These are phyloP conservation scores for Malus orientalis DNA, from an alignment of 306 rosid genomes.

Conservation along the genomic window DNA sequence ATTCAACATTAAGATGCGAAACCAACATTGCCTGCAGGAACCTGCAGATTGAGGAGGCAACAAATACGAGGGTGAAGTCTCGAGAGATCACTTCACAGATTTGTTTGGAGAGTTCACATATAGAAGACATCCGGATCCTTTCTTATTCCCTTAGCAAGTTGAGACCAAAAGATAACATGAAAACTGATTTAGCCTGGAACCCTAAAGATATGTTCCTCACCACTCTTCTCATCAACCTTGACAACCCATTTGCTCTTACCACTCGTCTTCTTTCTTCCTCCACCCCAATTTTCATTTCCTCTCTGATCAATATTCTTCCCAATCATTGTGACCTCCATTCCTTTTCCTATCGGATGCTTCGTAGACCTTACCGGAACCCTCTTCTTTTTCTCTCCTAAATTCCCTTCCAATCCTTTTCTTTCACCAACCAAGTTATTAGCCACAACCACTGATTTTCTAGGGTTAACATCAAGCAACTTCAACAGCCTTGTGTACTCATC, in stretches of 20 bases:
- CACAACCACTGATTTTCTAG: conserved; percentile 46
- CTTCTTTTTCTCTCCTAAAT: conserved; percentile 28
- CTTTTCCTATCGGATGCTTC: conserved; percentile 47
- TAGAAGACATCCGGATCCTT: not conserved
- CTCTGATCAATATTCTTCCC: conserved; percentile 13
- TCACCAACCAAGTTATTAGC: conserved; percentile 42
- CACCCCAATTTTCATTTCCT: conserved; percentile 5
- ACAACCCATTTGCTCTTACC: conserved; percentile 51
- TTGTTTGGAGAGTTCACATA: not conserved
- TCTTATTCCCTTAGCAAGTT: not conserved
- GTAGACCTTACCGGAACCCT: conserved; percentile 37
- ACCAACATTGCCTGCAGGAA: not conserved
- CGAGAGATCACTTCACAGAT: too few relatives aligned
- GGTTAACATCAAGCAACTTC: conserved; percentile 40
- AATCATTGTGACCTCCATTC: conserved; percentile 48
- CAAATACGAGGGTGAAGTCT: too few relatives aligned
- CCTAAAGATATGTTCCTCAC: conserved; percentile 66
- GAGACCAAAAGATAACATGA: not conserved
- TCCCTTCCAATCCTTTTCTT: conserved; percentile 28
- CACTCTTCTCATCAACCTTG: conserved; percentile 56
- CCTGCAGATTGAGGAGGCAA: too few relatives aligned
- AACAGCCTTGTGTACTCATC: conserved; percentile 34
- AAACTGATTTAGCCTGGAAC: conserved; percentile 12
- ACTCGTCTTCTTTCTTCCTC: conserved; percentile 1
- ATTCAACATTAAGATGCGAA: not conserved